Base-by-base conservation (phyloP, 139 green algal species). In the Spirogloea muscicola region DNA sequence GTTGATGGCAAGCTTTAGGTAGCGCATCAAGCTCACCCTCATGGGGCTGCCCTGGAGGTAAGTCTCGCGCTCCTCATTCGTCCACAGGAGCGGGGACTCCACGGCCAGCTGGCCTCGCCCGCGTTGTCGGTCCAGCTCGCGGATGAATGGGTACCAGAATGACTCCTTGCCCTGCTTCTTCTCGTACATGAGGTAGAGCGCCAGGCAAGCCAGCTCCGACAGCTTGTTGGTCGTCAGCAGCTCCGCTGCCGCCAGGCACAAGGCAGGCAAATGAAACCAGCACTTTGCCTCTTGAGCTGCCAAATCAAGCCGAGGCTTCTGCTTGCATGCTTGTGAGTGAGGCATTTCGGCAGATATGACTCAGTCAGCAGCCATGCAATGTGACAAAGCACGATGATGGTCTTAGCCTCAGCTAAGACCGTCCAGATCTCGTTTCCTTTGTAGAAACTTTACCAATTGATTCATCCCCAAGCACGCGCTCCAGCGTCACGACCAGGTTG, bases 101-200 rank as follows among this genome's bases (percentile, higher is more conserved):
- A 83, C 76, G 60, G 91, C 91, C 2, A 86, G 86, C 85, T 88
- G 74, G 1, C 79, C 64, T 29, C 64, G 79, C 9, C 77, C 90
- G n/a, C 85, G 74, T 77, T 90, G 86, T 41, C 85, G 81, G 84
- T 96, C 92, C 34, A 96, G 79, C 81, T 96, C 91, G 72, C 90
- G 87, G 74, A 97, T 96, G 85, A 89, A 95, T 1, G 86, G 80
- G 49, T 89, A 82, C 89, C 91, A 96, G 68, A 89, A 90, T 3
- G 74, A 86, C 41, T 88, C 61, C 52, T 74, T 83, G 4, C 68
- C 86, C n/a, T 62, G 85, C 87, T 95, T 96, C 86, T 97, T 97
- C 85, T 97, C 93, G 68, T 96, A 93, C 84, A 93, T 93, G 31
- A 97, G 82, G 83, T 93, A 96, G 9, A 97, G 85, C 3, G 91